These are phyloP conservation scores for Phlyctochytrium arcticum DNA, from an alignment of 192 early-diverging fungal species.

Conservation along the genomic window DNA sequence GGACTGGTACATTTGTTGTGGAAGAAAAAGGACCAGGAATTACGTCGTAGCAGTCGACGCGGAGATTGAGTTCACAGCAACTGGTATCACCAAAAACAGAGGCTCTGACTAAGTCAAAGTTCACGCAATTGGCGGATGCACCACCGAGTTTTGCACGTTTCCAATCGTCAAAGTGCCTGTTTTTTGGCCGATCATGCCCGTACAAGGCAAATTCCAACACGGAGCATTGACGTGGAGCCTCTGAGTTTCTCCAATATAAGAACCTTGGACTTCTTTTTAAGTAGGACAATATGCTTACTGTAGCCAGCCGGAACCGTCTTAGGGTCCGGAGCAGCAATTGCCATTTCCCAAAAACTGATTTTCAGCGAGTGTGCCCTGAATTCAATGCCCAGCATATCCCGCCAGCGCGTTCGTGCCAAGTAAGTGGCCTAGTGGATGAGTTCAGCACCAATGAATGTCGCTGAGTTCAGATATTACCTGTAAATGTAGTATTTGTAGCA, in stretches of 20 bases:
- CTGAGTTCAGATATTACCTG: no score
- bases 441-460: no score
- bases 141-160: no score
- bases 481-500: background rate
- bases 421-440: background rate
- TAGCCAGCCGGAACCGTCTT: conserved; percentile 18
- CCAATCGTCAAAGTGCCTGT: no score
- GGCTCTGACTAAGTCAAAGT: background rate
- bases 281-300: background rate
- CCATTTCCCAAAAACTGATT: conserved; percentile 1
- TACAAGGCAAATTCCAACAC: conserved; percentile 17
- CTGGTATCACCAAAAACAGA: conserved; percentile 7
- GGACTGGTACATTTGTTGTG: no score
- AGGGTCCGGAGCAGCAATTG: conserved; percentile 18
- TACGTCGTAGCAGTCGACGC: conserved; percentile 1
- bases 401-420: conserved; percentile 4
- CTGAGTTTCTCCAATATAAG: background rate
- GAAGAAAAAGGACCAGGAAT: no score
- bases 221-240: background rate
- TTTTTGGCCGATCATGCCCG: no score
- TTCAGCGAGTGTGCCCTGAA: background rate
- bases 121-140: background rate
- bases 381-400: conserved; percentile 3
- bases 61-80: background rate
- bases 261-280: background rate